Percentiles rank a stretch among this genome's conserved stretches.
Conservation (phyloP, 2,329 filamentous ascomycete species). For the Pestalotiopsis sp. region DNA sequence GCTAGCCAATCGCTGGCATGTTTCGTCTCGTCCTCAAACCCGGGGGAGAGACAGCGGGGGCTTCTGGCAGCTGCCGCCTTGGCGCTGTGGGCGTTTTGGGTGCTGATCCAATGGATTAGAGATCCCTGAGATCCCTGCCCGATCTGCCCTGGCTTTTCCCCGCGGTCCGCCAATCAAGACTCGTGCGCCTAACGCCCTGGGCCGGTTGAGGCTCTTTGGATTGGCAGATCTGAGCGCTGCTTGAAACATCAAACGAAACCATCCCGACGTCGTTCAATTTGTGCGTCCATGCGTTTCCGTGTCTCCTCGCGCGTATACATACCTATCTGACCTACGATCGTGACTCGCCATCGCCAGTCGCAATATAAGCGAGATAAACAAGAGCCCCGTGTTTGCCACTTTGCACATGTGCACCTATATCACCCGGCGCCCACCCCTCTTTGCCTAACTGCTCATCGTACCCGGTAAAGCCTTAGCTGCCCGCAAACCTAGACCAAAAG, state of each 20-base stretch:
- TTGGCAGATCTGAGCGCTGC: conserved; percentile 10
- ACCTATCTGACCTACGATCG: background rate
- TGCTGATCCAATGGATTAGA: background rate
- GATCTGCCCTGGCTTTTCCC: background rate
- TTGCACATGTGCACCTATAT: no score
- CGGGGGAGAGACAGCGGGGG: background rate
- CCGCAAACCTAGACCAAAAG: background rate
- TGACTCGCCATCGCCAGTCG: background rate
- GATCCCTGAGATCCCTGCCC: background rate
- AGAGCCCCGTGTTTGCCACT: background rate
- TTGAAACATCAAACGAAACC: conserved; percentile 21
- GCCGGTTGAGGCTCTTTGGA: conserved; percentile 11
- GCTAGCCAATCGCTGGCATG: conserved; percentile 16
- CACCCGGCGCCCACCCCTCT: background rate
- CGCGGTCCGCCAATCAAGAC: background rate
- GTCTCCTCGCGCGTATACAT: background rate
- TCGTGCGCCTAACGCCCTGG: background rate
- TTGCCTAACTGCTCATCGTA: background rate
- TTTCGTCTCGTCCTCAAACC: conserved; percentile 2
- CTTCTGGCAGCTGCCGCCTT: conserved; percentile 7
- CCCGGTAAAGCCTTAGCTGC: background rate
- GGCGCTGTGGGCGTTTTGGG: background rate
- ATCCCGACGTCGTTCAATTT: conserved; percentile 6
- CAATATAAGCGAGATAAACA: background rate
- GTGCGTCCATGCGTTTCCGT: background rate